Base-by-base conservation (phyloP, 257 asterid species). In the Anisodus acutangulus region DNA sequence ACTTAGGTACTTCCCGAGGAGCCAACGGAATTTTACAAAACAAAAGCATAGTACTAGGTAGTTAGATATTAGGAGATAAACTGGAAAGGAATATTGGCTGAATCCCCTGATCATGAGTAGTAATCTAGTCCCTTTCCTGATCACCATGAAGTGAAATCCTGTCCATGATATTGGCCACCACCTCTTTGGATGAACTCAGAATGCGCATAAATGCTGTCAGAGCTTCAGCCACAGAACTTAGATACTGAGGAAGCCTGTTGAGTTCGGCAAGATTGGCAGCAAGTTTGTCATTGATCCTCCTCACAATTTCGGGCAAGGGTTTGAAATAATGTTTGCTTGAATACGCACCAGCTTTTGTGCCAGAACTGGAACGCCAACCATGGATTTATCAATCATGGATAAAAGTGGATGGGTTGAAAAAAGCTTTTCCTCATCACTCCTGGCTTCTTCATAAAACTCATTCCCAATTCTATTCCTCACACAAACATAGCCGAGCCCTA, bases 331-430 rank as follows among this genome's bases (percentile, higher is more conserved):
- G 0, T 9, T 68, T 8, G 89, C 90, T 80, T 88, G 91, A 74
- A 88, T 84, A 12, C 47, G 59, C 15, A 87, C 86, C 76, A 90
- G 49, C 72, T 74, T 88, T 53, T 85, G 83, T 0, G 90, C 92
- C 54, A 90, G 59, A 58, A 85, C 88, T 5, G 92, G 88, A 6
- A 89, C 72, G 1, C 87, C 88, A 9, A 89, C 90, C 86, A 89
- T 87, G 19, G 87, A 86, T 16, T 85, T 81, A 74, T 78, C 85
- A 3, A 90, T 90, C 70, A 59, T 78, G 0, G 90, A 85, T 0
- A 89, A 85, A 4, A 71, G 83, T 5, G 63, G 85, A 67, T 89
- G 89, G 0, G 53, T 87, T 0, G 78, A 60, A 3, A 89, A 89
- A 4, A 87, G 86, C 6, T 45, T 26, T 6, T 81, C 83, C 83